Percentiles rank a stretch among this genome's conserved stretches.
phyloP scores from a whole-genome alignment of 2,329 filamentous ascomycete species.

The Apiospora hydei region DNA sequence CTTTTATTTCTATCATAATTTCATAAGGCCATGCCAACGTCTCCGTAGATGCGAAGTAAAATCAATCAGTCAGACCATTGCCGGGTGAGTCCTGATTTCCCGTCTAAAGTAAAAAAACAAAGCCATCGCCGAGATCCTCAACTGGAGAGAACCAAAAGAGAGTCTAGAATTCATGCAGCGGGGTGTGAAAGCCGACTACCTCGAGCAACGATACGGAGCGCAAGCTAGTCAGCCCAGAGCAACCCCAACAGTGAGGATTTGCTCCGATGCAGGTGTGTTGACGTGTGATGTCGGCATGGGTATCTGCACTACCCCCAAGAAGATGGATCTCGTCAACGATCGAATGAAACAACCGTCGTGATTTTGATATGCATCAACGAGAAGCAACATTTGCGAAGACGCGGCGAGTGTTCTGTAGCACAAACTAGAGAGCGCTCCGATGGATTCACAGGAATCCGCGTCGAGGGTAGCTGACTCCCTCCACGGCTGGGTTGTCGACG shows the following conservation, averaged over 20 bases:
- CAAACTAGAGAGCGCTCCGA: constrained; percentile 12
- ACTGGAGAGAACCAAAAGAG: constrained; percentile 15
- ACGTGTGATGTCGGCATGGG: background rate
- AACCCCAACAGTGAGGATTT: background rate
- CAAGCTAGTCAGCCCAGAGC: background rate
- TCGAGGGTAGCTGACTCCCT: constrained; percentile 83
- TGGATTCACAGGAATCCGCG: constrained; percentile 65
- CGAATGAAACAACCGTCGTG: background rate
- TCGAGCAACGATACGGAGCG: background rate
- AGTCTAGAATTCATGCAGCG: constrained; percentile 23
- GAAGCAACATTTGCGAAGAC: background rate
- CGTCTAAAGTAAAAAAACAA: constrained; percentile 23
- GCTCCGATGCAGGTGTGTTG: background rate
- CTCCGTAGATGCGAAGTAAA: constrained; percentile 14
- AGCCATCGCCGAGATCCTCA: background rate
- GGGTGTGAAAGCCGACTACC: constrained; percentile 7
- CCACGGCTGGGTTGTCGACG: constrained; percentile 83
- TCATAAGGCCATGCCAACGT: constrained; percentile 19
- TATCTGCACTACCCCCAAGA: constrained; percentile 1
- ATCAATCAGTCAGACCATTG: background rate
- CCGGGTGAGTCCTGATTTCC: constrained; percentile 1
- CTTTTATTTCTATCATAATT: constrained; percentile 20
- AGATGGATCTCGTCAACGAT: background rate
- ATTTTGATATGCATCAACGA: background rate
- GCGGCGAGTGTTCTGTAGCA: background rate